These are phyloP conservation scores for Lathyrus sativus DNA, from an alignment of 306 rosid genomes.

Conservation along the genomic window DNA sequence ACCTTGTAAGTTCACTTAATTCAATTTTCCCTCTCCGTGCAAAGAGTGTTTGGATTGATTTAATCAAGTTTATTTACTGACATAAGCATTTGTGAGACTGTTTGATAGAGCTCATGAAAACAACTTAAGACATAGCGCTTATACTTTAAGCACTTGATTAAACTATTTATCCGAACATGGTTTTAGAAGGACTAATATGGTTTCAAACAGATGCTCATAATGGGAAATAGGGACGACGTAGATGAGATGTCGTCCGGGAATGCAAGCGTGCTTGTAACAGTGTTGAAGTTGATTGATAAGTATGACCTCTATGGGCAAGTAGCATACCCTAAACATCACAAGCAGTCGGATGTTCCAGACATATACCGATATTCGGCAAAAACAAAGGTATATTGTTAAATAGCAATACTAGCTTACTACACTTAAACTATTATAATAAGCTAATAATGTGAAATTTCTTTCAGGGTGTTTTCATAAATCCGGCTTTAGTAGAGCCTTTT, in stretches of 20 bases:
- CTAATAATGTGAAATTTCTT: slow-evolving; percentile 40
- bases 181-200: slow-evolving; percentile 32
- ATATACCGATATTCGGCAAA: slow-evolving; percentile 83
- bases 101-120: too few relatives aligned
- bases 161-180: too few relatives aligned
- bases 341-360: slow-evolving; percentile 89
- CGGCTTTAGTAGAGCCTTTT: slow-evolving; percentile 91
- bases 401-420: background rate
- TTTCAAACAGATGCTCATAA: slow-evolving; percentile 65
- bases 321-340: slow-evolving; percentile 93
- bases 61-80: too few relatives aligned
- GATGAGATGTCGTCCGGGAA: slow-evolving; percentile 83
- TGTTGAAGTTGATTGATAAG: slow-evolving; percentile 79
- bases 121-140: too few relatives aligned
- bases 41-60: too few relatives aligned
- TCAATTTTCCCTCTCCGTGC: slow-evolving; percentile 2
- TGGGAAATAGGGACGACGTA: slow-evolving; percentile 87
- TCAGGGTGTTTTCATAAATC: slow-evolving; percentile 96
- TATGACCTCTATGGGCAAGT: slow-evolving; percentile 89
- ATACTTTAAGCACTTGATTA: too few relatives aligned
- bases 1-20: slow-evolving; percentile 64
- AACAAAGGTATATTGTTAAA: slow-evolving; percentile 59
- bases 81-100: too few relatives aligned
- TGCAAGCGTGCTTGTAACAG: slow-evolving; percentile 77
- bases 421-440: slow-evolving; percentile 13